Evolutionary conservation across 768 basidiomycete genomes (phyloP).

Genomic region (Leccinum olivaceopallidum): DNA sequence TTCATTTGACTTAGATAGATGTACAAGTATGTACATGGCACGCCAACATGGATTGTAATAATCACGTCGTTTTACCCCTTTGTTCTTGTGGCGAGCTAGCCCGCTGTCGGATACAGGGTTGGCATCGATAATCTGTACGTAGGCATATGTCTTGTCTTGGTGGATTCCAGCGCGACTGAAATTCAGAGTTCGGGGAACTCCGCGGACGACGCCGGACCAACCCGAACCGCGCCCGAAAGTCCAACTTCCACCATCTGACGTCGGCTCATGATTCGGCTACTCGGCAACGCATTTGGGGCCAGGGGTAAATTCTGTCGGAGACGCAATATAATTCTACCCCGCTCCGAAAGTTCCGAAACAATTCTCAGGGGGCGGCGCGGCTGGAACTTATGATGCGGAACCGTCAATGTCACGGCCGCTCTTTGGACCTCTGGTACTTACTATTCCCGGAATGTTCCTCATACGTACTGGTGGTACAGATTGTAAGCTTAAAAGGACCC

Average conservation of each 20-base stretch:
- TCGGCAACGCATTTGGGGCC: neutral
- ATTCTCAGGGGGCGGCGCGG: conserved; percentile 1
- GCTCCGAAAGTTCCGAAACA: neutral
- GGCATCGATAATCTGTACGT: no score
- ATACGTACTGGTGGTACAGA: neutral
- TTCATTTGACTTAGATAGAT: no score
- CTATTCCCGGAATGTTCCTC: neutral
- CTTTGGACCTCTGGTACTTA: neutral
- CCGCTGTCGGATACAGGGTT: no score
- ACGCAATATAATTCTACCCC: neutral
- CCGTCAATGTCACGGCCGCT: conserved; percentile 1
- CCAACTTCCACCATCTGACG: neutral
- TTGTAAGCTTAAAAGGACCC: conserved; percentile 4
- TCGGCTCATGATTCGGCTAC: neutral
- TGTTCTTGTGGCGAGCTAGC: no score
- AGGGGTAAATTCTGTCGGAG: neutral
- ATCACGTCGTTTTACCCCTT: no score
- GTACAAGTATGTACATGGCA: no score
- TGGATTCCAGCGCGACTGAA: no score
- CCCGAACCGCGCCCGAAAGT: no score
- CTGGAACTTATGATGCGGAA: conserved; percentile 7
- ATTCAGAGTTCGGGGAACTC: no score
- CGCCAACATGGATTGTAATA: no score
- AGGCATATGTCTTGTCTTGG: no score
- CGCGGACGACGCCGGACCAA: no score